A percentile compares a stretch with the other conserved stretches of the same genome.
These are phyloP conservation scores for Salix exigua DNA, from an alignment of 345 rosid genomes.

Conservation along the genomic window DNA sequence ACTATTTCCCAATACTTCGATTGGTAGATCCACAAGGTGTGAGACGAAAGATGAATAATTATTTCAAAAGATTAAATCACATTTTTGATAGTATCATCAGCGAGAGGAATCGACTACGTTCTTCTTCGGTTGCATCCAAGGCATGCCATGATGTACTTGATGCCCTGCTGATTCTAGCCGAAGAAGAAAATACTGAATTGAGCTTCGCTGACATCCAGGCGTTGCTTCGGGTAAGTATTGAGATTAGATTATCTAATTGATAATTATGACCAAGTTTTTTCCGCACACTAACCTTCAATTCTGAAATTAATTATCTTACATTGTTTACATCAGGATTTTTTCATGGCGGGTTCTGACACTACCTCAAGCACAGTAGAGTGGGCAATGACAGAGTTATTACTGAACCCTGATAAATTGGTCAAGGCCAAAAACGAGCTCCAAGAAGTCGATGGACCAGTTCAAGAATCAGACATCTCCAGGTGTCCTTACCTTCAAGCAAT, in stretches of 20 bases:
- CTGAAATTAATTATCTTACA: too few relatives aligned
- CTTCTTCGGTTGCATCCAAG: slow-evolving; percentile 20
- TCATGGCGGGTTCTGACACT: slow-evolving; percentile 44
- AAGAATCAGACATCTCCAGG: slow-evolving; percentile 29
- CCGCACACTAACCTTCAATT: background rate
- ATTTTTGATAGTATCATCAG: slow-evolving; percentile 25
- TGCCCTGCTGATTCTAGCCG: slow-evolving; percentile 20
- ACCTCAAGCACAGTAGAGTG: slow-evolving; percentile 27
- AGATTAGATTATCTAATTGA: background rate
- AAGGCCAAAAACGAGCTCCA: slow-evolving; percentile 26
- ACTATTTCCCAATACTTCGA: slow-evolving; percentile 41
- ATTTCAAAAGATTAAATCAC: slow-evolving; percentile 11
- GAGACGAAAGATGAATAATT: slow-evolving; percentile 6
- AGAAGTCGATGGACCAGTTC: slow-evolving; percentile 12
- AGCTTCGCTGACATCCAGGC: slow-evolving; percentile 2
- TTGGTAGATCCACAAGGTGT: slow-evolving; percentile 44
- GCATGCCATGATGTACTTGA: slow-evolving; percentile 34
- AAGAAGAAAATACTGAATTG: slow-evolving; percentile 15
- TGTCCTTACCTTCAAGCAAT: slow-evolving; percentile 4
- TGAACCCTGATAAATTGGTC: background rate
- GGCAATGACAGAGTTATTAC: slow-evolving; percentile 17
- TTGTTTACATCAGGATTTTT: slow-evolving; percentile 27
- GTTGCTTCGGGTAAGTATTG: background rate
- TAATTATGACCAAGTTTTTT: background rate
- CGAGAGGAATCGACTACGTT: background rate